A percentile compares a stretch with the other conserved stretches of the same genome.
phyloP scores from a whole-genome alignment of 768 basidiomycete species.

The Gelatoporia subvermispora region DNA sequence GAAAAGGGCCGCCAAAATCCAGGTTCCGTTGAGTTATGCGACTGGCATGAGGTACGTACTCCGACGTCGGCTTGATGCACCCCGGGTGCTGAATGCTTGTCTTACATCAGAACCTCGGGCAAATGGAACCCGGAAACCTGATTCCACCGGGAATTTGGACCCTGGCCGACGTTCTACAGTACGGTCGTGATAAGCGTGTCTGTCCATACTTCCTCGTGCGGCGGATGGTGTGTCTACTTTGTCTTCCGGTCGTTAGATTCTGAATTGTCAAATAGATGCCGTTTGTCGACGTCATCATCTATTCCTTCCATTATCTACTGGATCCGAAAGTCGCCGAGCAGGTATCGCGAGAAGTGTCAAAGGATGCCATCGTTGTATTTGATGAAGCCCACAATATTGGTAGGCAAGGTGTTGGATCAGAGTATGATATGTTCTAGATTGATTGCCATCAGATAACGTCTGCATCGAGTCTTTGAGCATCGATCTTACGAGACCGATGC shows the following conservation, averaged over 20 bases:
- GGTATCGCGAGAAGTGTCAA: conserved; percentile 95
- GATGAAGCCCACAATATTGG: conserved; percentile 99
- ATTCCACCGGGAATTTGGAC: conserved; percentile 91
- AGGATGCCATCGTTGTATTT: conserved; percentile 98
- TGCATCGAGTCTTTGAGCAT: conserved; percentile 98
- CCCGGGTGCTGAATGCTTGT: conserved; percentile 3
- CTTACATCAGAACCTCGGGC: conserved; percentile 64
- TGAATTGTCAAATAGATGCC: conserved; percentile 60
- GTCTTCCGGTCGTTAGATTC: neutral
- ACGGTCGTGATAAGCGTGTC: conserved; percentile 77
- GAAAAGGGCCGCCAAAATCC: conserved; percentile 84
- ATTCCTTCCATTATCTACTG: conserved; percentile 97
- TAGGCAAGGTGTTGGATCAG: conserved; percentile 28
- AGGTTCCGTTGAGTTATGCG: conserved; percentile 86
- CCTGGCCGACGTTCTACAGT: conserved; percentile 84
- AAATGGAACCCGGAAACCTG: conserved; percentile 74
- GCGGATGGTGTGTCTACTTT: conserved; percentile 69
- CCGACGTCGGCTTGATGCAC: neutral
- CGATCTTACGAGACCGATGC: conserved; percentile 94
- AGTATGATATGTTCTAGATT: neutral
- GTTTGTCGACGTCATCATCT: conserved; percentile 94
- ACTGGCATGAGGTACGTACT: conserved; percentile 83
- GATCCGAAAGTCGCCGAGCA: conserved; percentile 99
- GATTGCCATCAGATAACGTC: conserved; percentile 70
- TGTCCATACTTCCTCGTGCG: conserved; percentile 97